phyloP scores from a whole-genome alignment of 306 rosid genomes.

The Casuarina glauca region DNA sequence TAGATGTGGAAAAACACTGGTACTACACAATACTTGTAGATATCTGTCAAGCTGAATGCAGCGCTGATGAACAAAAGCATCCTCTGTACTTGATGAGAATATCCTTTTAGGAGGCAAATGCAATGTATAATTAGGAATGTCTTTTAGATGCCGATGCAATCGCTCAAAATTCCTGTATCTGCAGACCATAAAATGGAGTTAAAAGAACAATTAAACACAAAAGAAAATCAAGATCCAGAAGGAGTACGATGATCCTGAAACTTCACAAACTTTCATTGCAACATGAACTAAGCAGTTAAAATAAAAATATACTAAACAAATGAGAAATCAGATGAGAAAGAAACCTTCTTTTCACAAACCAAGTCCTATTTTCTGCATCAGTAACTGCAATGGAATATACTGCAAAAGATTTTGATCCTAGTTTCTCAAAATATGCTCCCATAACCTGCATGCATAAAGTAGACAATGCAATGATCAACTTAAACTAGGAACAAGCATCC shows the following conservation, averaged over 20 bases:
- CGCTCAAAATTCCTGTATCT: slow-evolving; percentile 96
- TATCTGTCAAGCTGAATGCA: slow-evolving; percentile 94
- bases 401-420: slow-evolving; percentile 88
- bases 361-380: slow-evolving; percentile 78
- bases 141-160: slow-evolving; percentile 88
- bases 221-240: slow-evolving; percentile 13
- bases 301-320: slow-evolving; percentile 4
- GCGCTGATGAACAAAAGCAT: slow-evolving; percentile 96
- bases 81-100: slow-evolving; percentile 98
- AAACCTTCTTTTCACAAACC: slow-evolving; percentile 97
- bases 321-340: slow-evolving; percentile 20
- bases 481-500: slow-evolving; percentile 22
- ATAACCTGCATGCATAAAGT: slow-evolving; percentile 60
- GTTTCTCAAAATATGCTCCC: slow-evolving; percentile 94
- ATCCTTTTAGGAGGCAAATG: slow-evolving; percentile 96
- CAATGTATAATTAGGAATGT: slow-evolving; percentile 84
- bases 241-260: slow-evolving; percentile 14
- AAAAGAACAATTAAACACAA: slow-evolving; percentile 13
- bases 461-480: slow-evolving; percentile 28
- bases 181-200: slow-evolving; percentile 28
- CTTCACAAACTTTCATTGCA: slow-evolving; percentile 19
- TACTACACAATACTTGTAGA: slow-evolving; percentile 64
- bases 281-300: slow-evolving; percentile 16
- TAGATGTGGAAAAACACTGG: slow-evolving; percentile 8
- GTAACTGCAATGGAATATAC: slow-evolving; percentile 92